Conservation (phyloP, 2,329 filamentous ascomycete species). For the Claviceps paspali region DNA sequence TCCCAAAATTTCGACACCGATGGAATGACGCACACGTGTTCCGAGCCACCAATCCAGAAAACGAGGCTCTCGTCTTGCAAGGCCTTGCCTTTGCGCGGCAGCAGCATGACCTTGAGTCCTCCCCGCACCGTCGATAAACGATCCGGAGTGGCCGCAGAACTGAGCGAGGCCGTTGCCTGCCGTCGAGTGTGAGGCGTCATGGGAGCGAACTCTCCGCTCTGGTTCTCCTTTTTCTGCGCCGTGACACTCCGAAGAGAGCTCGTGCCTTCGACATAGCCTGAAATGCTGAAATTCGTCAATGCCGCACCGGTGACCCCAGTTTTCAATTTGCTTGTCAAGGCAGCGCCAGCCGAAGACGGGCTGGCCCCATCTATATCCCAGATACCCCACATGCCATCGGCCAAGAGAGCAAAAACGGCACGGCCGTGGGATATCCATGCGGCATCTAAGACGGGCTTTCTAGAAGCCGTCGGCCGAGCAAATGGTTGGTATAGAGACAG, state of each 20-base stretch:
- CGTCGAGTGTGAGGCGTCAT: conserved; percentile 49
- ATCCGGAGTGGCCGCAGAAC: conserved; percentile 29
- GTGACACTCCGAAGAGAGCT: conserved; percentile 32
- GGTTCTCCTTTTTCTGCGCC: conserved; percentile 20
- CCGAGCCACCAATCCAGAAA: conserved; percentile 40
- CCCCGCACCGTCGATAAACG: conserved; percentile 36
- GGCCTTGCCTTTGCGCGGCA: conserved; percentile 27
- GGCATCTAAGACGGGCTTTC: conserved; percentile 47
- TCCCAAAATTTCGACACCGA: conserved; percentile 43
- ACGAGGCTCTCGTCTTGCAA: conserved; percentile 38
- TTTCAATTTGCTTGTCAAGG: conserved; percentile 33
- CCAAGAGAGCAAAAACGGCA: conserved; percentile 41
- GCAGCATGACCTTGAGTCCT: conserved; percentile 33
- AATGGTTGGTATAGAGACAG: conserved; percentile 46
- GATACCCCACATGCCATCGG: conserved; percentile 52
- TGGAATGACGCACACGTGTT: conserved; percentile 42
- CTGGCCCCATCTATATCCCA: conserved; percentile 49
- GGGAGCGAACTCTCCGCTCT: conserved; percentile 39
- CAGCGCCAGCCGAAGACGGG: conserved; percentile 25
- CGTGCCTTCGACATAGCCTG: conserved; percentile 46
- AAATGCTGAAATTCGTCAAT: conserved; percentile 40
- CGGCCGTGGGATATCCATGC: conserved; percentile 46
- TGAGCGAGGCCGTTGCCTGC: conserved; percentile 31
- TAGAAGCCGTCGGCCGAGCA: conserved; percentile 28
- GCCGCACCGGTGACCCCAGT: conserved; percentile 41